phyloP scores from a whole-genome alignment of 202 grass and related monocot genomes.

The Schoenoplectus tabernaemontani region DNA sequence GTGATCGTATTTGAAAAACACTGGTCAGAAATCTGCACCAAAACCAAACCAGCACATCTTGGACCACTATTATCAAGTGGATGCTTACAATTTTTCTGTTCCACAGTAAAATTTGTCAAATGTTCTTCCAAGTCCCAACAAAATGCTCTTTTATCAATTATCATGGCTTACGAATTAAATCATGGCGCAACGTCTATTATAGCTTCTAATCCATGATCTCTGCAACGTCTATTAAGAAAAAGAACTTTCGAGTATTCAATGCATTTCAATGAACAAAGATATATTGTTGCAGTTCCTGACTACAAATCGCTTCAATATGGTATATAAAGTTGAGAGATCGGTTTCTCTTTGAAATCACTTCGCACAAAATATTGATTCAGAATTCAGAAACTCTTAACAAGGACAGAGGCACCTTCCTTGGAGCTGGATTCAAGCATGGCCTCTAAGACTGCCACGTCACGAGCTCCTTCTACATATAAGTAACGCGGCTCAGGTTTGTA shows the following conservation, averaged over 20 bases:
- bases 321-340: background rate
- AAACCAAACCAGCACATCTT: background rate
- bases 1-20: no score
- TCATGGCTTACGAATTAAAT: background rate
- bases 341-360: background rate
- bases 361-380: background rate
- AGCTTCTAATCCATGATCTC: background rate
- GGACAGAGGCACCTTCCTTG: slow-evolving; percentile 47
- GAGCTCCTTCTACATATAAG: slow-evolving; percentile 71
- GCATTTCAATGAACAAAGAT: background rate
- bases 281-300: background rate
- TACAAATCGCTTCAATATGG: background rate
- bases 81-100: background rate
- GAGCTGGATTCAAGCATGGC: slow-evolving; percentile 82
- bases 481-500: slow-evolving; percentile 63
- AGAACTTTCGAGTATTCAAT: background rate
- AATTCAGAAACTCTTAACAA: slow-evolving; percentile 68
- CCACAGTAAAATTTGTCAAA: background rate
- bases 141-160: background rate
- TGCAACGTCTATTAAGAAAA: background rate
- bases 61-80: background rate
- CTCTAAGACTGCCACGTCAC: slow-evolving; percentile 87
- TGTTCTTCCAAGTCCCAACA: background rate
- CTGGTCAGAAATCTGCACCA: background rate
- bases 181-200: background rate